Evolutionary conservation across 2,329 filamentous ascomycete species (phyloP).

Genomic region (Rhinocladiella similis): DNA sequence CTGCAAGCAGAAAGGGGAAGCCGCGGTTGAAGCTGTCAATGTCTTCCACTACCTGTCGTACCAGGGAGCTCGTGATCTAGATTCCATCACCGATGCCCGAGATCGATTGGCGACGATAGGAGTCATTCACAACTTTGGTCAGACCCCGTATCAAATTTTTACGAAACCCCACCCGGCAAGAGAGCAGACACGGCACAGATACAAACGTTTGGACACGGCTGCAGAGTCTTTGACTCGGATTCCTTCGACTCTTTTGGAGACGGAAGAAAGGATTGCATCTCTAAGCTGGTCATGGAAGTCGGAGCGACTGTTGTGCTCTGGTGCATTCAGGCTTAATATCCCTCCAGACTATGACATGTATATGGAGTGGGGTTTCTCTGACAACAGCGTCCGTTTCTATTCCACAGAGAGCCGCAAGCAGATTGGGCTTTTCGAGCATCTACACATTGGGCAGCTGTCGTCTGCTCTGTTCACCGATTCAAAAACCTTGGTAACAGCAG

Average conservation of each 20-base stretch:
- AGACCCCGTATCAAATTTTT: slow-evolving; percentile 95
- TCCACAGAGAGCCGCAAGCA: slow-evolving; percentile 78
- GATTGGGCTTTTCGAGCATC: slow-evolving; percentile 86
- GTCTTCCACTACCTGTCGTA: slow-evolving; percentile 97
- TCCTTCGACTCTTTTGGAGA: slow-evolving; percentile 66
- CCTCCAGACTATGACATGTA: slow-evolving; percentile 86
- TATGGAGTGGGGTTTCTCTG: slow-evolving; percentile 93
- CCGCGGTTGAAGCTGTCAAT: slow-evolving; percentile 86
- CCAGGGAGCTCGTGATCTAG: slow-evolving; percentile 86
- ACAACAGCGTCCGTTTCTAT: slow-evolving; percentile 90
- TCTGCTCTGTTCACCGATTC: slow-evolving; percentile 83
- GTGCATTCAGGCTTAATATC: slow-evolving; percentile 82
- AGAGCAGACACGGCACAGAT: slow-evolving; percentile 65
- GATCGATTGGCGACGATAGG: slow-evolving; percentile 87
- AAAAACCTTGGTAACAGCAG: slow-evolving; percentile 85
- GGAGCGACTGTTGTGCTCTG: slow-evolving; percentile 79
- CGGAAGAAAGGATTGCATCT: slow-evolving; percentile 75
- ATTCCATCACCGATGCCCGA: slow-evolving; percentile 83
- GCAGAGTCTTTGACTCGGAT: slow-evolving; percentile 75
- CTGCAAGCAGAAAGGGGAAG: slow-evolving; percentile 88
- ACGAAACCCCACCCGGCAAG: slow-evolving; percentile 74
- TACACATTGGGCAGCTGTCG: slow-evolving; percentile 88
- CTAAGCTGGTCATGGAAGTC: slow-evolving; percentile 76
- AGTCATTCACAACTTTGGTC: slow-evolving; percentile 97
- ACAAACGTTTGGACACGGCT: slow-evolving; percentile 72